phyloP scores from a whole-genome alignment of 2,329 filamentous ascomycete species.

The Colletotrichum aenigma region DNA sequence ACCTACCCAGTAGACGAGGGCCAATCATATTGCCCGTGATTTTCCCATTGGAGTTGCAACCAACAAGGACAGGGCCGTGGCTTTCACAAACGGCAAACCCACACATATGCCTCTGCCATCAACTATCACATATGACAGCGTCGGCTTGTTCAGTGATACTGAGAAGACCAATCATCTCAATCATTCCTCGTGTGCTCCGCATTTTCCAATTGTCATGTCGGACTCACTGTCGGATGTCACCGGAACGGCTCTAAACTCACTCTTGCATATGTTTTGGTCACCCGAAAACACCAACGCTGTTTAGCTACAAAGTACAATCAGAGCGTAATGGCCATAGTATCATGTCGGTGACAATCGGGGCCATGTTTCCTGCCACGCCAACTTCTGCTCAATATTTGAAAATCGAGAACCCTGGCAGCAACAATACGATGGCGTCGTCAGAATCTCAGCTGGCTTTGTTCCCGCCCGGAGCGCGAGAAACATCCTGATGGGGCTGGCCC shows the following conservation, averaged over 20 bases:
- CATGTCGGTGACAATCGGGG: not conserved
- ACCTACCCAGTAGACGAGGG: not conserved
- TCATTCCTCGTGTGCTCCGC: not conserved
- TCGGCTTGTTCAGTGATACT: not conserved
- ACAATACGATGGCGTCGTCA: not conserved
- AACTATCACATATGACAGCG: not conserved
- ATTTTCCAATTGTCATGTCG: not conserved
- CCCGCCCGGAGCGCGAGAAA: not conserved
- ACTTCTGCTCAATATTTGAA: not conserved
- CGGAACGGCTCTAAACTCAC: not conserved
- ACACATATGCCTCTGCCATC: not conserved
- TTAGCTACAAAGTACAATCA: not conserved
- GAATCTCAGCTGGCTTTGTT: not conserved
- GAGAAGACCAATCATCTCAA: not conserved
- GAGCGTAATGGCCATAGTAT: not conserved
- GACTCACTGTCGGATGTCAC: not conserved
- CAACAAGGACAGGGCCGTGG: not conserved
- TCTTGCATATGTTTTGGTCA: not conserved
- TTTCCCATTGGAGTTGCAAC: not conserved
- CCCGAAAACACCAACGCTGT: not conserved
- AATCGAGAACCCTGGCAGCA: not conserved
- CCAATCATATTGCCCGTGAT: not conserved
- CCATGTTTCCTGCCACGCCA: not conserved
- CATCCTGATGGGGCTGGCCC: not conserved
- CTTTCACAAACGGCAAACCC: not conserved